Percentiles rank a stretch among this genome's conserved stretches.
Conservation (phyloP, 257 asterid genomes). For the Knoxia roxburghii region DNA sequence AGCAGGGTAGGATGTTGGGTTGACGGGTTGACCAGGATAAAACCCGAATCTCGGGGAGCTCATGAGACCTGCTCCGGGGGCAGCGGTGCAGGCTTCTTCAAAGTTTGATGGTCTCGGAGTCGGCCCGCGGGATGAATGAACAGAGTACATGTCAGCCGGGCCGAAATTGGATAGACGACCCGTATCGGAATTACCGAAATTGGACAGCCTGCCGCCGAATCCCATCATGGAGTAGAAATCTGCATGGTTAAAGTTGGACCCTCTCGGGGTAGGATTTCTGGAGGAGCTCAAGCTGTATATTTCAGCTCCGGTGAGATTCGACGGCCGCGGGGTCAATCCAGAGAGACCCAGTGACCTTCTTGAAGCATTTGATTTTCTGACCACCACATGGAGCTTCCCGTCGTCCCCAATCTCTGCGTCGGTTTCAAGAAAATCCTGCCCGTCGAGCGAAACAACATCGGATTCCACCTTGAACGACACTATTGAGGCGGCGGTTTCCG, state of each 20-base stretch:
- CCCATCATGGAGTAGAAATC: conserved; percentile 64
- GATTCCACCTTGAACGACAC: conserved; percentile 87
- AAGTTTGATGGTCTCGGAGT: conserved; percentile 90
- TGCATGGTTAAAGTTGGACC: conserved; percentile 43
- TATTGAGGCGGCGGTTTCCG: conserved; percentile 84
- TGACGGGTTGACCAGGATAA: conserved; percentile 43
- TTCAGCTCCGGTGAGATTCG: conserved; percentile 52
- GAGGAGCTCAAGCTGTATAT: conserved; percentile 48
- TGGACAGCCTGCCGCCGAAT: conserved; percentile 67
- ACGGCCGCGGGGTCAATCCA: conserved; percentile 40
- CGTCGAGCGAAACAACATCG: conserved; percentile 91
- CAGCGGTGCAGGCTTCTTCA: conserved; percentile 70
- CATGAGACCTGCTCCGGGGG: conserved; percentile 26
- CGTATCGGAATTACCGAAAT: conserved; percentile 71
- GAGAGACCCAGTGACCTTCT: conserved; percentile 52
- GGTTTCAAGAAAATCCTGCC: conserved; percentile 86
- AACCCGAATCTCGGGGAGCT: conserved; percentile 73
- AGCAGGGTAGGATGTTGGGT: conserved; percentile 66
- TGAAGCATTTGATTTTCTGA: conserved; percentile 82
- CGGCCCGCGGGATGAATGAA: conserved; percentile 85
- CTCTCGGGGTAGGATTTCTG: conserved; percentile 47
- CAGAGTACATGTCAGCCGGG: conserved; percentile 68
- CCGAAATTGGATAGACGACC: conserved; percentile 70
- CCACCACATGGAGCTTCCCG: conserved; percentile 82
- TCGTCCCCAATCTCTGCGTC: conserved; percentile 84